phyloP scores from a whole-genome alignment of 208 protist species.

The Phytomonas serpens region DNA sequence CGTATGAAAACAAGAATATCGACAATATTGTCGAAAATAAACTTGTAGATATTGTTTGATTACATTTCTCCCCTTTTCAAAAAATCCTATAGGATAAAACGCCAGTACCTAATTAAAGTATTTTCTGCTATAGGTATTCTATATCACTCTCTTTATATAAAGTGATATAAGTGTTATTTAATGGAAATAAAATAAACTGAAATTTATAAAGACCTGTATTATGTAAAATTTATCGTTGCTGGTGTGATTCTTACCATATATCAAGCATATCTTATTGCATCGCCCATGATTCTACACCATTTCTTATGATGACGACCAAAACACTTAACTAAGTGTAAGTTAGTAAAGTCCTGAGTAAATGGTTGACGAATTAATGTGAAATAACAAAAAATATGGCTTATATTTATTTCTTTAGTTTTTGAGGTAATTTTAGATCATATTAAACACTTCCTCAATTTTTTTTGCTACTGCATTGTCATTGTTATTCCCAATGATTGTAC shows the following conservation, averaged over 20 bases:
- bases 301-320: background rate
- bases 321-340: background rate
- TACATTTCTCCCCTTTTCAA: background rate
- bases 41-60: background rate
- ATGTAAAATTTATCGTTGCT: background rate
- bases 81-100: background rate
- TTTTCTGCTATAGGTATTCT: background rate
- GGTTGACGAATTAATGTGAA: background rate
- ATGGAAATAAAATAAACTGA: background rate
- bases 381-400: background rate
- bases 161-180: background rate
- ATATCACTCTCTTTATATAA: background rate
- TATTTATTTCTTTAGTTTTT: slow-evolving; percentile 9
- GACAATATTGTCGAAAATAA: background rate
- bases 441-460: slow-evolving; percentile 35
- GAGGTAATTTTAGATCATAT: slow-evolving; percentile 4
- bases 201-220: background rate
- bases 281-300: background rate
- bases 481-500: slow-evolving; percentile 28
- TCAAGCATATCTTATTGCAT: background rate
- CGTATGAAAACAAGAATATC: background rate
- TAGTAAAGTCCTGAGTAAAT: background rate
- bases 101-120: background rate
- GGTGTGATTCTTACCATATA: background rate
- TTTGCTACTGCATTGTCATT: slow-evolving; percentile 38